These are phyloP conservation scores for Trapa bicornis DNA, from an alignment of 345 rosid genomes.

Conservation along the genomic window DNA sequence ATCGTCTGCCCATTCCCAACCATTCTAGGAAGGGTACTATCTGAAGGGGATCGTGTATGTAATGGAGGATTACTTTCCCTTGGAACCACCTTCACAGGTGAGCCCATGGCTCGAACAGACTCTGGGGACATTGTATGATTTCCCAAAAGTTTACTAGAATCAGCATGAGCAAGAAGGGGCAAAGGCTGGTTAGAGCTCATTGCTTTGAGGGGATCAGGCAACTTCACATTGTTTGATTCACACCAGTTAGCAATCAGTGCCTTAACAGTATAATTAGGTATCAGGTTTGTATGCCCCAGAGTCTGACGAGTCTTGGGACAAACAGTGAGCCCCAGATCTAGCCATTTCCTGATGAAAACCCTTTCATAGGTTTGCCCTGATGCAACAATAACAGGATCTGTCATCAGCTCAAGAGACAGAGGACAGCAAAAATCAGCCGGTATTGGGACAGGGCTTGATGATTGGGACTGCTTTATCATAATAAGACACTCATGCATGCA, in stretches of 20 bases:
- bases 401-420: constrained; percentile 91
- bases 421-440: constrained; percentile 97
- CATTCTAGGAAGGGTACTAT: constrained; percentile 33
- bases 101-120: constrained; percentile 31
- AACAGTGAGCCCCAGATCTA: constrained; percentile 79
- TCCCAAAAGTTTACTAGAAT: constrained; percentile 27
- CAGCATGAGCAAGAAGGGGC: constrained; percentile 40
- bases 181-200: constrained; percentile 42
- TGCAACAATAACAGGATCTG: constrained; percentile 90
- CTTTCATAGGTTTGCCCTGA: constrained; percentile 94
- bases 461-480: constrained; percentile 59
- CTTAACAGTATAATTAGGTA: constrained; percentile 93
- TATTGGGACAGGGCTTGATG: constrained; percentile 63
- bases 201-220: constrained; percentile 63
- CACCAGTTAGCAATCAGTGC: constrained; percentile 95
- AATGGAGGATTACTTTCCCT: constrained; percentile 42
- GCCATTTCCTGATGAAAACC: constrained; percentile 83
- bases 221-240: constrained; percentile 69
- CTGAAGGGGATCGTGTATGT: constrained; percentile 52
- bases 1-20: constrained; percentile 38
- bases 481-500: constrained; percentile 71
- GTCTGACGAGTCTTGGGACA: constrained; percentile 93
- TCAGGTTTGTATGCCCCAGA: constrained; percentile 61
- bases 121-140: constrained; percentile 36
- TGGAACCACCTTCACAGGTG: constrained; percentile 24